Base-by-base conservation (phyloP, 495 filamentous ascomycete species). In the Amniculicola lignicola region DNA sequence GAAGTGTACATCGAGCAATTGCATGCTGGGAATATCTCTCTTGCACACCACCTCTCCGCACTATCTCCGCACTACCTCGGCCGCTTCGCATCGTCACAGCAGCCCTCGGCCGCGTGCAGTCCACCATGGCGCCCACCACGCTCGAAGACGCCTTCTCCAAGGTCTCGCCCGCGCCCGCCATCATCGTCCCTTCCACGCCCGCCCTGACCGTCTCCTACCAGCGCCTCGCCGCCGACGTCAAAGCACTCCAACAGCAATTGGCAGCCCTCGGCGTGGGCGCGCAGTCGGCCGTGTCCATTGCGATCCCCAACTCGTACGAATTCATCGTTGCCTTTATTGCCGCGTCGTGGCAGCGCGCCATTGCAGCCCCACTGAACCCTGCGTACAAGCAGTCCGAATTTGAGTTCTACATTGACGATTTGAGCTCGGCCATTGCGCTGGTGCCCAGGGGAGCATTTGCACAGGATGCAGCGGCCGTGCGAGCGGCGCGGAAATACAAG, bases 381-480 rank as follows among this genome's bases (percentile, higher is more conserved):
- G 85, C 81, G 23, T 92, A 93, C 72, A 90, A 89, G 73, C 85
- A 91, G 64, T 82, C 83, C 23, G 88, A 92, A 68, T 90, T 92
- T 66, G 87, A 92, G 68, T 57, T 93, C 71, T 93, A 90, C 68
- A 90, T 92, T 59, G 83, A 88, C 29, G 88, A 93, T 68, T 77
- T 93, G 61, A 86, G 79, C 62, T 88, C 87, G 9, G 84, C 82
- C 31, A 70, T 92, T 37, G 79, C 86, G 4, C 74, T 92, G 35
- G 83, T 92, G 9, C 85, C 88, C 3, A 73, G 75, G 47, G 88
- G 85, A 12, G 81, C 85, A 14, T 86, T 82, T 60, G 66, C 70
- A 15, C 69, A 75, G 53, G 72, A 82, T 67, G 81, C 77, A 38
- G 79, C 86, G 10, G 86, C 84, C 16, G 85, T 92, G 9, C 76